Base-by-base conservation (phyloP, 345 rosid genomes). In the Barbarea vulgaris region DNA sequence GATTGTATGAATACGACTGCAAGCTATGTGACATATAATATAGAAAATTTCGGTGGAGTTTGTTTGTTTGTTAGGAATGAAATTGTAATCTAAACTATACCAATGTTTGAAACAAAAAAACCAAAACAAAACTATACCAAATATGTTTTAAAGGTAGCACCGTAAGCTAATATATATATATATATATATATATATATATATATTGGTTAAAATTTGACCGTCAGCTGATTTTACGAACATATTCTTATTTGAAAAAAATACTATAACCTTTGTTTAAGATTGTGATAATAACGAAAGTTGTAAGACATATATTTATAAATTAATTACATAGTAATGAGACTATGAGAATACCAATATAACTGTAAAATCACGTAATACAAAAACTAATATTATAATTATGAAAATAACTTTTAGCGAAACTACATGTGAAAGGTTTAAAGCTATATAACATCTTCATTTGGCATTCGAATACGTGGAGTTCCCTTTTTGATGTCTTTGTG, bases 1-100 rank as follows among this genome's bases (percentile, higher is more conserved):
- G 77, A 73, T 12, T 73, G 77, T 31, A 64, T 64, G 56, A 15
- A 31, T 42, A 64, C 64, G 77, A 64, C 61, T 18, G 47, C 67
- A 46, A 46, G 24, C 46, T 30, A 21, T 70, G 33, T 30, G 31
- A 39, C 33, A 42, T 42, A 42, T 37, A 37, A 3, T 11, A 37
- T 13, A 41, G 5, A 4, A 1, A 4, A 41, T 4, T 41, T 41
- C 14, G 47, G 1, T 17, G 9, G 17, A 42, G 3, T 42, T 41
- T 41, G 12, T 39, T 4, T 12, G 3, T 11, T 41, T 13, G 46
- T 14, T 15, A 15, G 17, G 1, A 15, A 42, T 15, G 7, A 15
- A 42, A 42, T 42, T 15, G 6, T 42, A 5, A 42, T 14, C 47
- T 42, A 42, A 14, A 42, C 47, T 42, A 5, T 31, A 14, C 17